Base-by-base conservation (phyloP, 495 filamentous ascomycete species). In the Penicillium pulvis region DNA sequence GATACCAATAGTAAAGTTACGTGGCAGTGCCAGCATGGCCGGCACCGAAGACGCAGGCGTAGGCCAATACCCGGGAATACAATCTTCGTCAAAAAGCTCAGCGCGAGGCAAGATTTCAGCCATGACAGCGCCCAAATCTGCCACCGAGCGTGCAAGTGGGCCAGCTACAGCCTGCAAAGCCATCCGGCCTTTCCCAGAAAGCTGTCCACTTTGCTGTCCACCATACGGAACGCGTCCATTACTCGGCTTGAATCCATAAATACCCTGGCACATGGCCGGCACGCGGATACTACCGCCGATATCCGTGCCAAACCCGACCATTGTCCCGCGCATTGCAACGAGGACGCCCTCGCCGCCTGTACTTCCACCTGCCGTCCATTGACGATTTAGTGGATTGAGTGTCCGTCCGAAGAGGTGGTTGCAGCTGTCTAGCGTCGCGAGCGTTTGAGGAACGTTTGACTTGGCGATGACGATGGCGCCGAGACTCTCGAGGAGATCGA, bases 341-440 rank as follows among this genome's bases (percentile, higher is more conserved):
- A 91, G 68, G 0, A 80, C 87, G 6, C 80, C 87, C 66, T 92
- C 89, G 19, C 89, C 89, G 20, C 87, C 87, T 0, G 83, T 81
- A 28, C 81, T 85, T 0, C 87, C 88, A 11, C 88, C 88, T 0
- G 78, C 66, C 0, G 85, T 87, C 55, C 76, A 76, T 16, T 72
- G 71, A 1, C 71, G 78, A 63, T 88, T 86, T 31, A 75, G 65
- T 0, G 88, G 88, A 67, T 93, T 91, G 14, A 86, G 69, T 0
- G 83, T 85, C 6, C 83, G 75, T 8, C 87, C 87, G 55, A 89
- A 84, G 14, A 76, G 67, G 54, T 75, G 67, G 58, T 76, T 78
- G 51, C 64, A 70, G 36, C 69, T 73, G 58, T 76, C 72, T 6
- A 77, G 62, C 9, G 72, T 67, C 19, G 51, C 77, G 57, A 85